A percentile compares a stretch with the other conserved stretches of the same genome.
Evolutionary conservation across 805 yeast species (phyloP).

Genomic region (Cyberlindnera euphorbiae): DNA sequence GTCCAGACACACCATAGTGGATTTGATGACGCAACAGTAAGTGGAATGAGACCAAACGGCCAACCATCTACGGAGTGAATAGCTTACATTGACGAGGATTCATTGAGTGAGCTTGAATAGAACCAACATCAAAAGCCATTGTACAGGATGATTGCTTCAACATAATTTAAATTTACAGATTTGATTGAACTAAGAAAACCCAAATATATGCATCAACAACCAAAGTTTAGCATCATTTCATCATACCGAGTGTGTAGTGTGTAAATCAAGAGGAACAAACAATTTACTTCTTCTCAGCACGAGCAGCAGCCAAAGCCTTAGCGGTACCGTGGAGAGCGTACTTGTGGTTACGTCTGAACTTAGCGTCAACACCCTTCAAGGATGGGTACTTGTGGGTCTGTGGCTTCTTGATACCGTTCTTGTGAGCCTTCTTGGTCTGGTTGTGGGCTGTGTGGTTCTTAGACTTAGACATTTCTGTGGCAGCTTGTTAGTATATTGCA

Average conservation of each 20-base stretch:
- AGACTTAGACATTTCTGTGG: constrained; percentile 84
- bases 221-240: constrained; percentile 7
- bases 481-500: constrained; percentile 28
- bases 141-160: constrained; percentile 2
- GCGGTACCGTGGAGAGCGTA: constrained; percentile 98
- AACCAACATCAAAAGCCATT: constrained; percentile 15
- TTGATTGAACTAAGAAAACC: no score
- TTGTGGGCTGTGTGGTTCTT: constrained; percentile 99
- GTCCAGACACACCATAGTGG: no score
- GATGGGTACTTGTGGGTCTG: constrained; percentile 97
- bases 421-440: constrained; percentile 99
- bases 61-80: no score
- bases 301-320: constrained; percentile 83
- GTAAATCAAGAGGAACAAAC: no score
- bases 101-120: constrained; percentile 8
- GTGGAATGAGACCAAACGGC: no score
- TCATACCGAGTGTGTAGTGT: no score
- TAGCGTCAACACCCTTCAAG: constrained; percentile 97
- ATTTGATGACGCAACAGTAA: no score
- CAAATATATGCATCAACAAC: constrained; percentile 1
- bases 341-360: constrained; percentile 99
- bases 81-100: no score
- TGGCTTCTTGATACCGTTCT: constrained; percentile 99
- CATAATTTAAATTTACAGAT: neutral
- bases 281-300: constrained; percentile 42